phyloP scores from a whole-genome alignment of 2,329 filamentous ascomycete genomes.

The Endocalyx cinctus region DNA sequence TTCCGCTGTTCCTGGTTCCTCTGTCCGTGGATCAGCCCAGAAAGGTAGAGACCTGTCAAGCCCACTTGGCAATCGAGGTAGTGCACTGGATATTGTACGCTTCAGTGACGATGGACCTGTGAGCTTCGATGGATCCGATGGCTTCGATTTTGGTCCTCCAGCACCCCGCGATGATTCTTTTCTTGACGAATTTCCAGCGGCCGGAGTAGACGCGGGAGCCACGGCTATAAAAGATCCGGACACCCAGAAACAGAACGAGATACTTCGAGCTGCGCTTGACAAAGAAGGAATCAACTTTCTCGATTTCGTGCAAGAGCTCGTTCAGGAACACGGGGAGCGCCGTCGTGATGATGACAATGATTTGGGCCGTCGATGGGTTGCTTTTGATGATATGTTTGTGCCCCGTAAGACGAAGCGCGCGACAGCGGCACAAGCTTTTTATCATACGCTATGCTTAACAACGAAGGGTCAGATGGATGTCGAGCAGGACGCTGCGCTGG shows the following conservation, averaged over 20 bases:
- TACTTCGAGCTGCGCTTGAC: conserved; percentile 33
- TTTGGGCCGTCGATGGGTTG: conserved; percentile 42
- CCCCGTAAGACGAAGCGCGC: conserved; percentile 47
- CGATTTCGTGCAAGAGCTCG: conserved; percentile 34
- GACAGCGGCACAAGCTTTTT: conserved; percentile 70
- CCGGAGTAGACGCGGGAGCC: conserved; percentile 1
- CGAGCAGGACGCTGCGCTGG: conserved; percentile 47
- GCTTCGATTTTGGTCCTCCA: conserved; percentile 16
- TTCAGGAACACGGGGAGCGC: conserved; percentile 25
- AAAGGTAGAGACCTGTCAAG: conserved; percentile 37
- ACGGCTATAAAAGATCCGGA: conserved; percentile 1
- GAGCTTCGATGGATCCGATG: conserved; percentile 29
- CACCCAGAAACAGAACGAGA: conserved; percentile 8
- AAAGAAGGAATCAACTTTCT: conserved; percentile 43
- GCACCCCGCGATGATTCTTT: conserved; percentile 29
- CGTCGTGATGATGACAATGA: conserved; percentile 24
- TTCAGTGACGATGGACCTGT: conserved; percentile 40
- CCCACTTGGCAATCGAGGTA: conserved; percentile 33
- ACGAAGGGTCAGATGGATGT: conserved; percentile 62
- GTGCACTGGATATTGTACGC: conserved; percentile 37
- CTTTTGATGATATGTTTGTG: conserved; percentile 67
- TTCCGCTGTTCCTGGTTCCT: conserved; percentile 42
- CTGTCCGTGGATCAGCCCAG: conserved; percentile 37
- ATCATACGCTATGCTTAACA: conserved; percentile 67
- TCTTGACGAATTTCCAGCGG: conserved; percentile 16